Evolutionary conservation across 257 asterid species (phyloP).

Genomic region (Salvia splendens): DNA sequence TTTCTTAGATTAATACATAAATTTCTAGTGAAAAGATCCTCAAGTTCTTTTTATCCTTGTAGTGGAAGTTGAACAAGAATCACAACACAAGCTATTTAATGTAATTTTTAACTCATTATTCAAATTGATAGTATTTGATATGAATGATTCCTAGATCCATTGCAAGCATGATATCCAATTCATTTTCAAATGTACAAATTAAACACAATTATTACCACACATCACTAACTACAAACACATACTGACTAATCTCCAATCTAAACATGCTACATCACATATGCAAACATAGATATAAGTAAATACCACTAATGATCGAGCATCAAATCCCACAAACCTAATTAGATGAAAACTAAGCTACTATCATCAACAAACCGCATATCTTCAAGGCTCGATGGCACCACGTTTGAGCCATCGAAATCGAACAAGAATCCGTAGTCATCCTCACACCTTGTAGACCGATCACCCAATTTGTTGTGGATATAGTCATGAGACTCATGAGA

Average conservation of each 20-base stretch:
- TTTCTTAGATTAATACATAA: no score
- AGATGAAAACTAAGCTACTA: conserved; percentile 44
- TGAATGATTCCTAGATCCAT: no score
- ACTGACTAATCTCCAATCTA: conserved; percentile 11
- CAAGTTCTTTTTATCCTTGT: no score
- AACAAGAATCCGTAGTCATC: conserved; percentile 46
- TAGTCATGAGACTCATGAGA: conserved; percentile 5
- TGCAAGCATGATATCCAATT: neutral
- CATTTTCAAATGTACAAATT: conserved; percentile 25
- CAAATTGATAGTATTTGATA: no score
- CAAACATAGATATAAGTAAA: neutral
- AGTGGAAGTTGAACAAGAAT: no score
- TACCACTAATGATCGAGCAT: neutral
- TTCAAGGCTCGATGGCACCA: conserved; percentile 25
- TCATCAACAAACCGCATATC: conserved; percentile 47
- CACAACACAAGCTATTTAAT: no score
- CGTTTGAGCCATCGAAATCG: conserved; percentile 37
- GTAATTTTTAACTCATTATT: no score
- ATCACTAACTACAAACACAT: conserved; percentile 29
- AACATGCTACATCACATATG: conserved; percentile 5
- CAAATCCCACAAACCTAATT: conserved; percentile 17
- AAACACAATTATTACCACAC: conserved; percentile 28
- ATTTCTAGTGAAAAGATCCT: no score
- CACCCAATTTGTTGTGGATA: conserved; percentile 20
- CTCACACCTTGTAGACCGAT: conserved; percentile 31